Conservation (phyloP, 495 filamentous ascomycete genomes). For the Lindgomyces ingoldianus region DNA sequence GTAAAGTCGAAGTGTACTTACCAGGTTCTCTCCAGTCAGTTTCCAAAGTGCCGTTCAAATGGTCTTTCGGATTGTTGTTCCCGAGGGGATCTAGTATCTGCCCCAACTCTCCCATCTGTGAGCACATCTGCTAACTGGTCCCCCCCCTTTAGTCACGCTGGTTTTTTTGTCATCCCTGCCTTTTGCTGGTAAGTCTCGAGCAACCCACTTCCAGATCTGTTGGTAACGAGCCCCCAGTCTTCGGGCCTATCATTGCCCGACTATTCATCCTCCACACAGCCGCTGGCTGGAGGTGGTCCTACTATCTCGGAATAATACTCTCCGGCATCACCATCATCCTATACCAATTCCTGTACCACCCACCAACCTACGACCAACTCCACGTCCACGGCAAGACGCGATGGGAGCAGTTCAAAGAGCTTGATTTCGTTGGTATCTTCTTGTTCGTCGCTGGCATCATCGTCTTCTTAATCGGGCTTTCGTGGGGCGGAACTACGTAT, state of each 20-base stretch:
- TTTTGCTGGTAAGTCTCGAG: constrained; percentile 31
- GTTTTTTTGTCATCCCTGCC: constrained; percentile 36
- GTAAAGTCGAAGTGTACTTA: no score
- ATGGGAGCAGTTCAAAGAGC: constrained; percentile 42
- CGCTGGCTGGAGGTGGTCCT: constrained; percentile 58
- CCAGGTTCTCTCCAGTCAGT: no score
- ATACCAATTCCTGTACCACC: constrained; percentile 42
- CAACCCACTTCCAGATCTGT: neutral
- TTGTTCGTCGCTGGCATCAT: constrained; percentile 42
- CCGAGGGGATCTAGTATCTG: no score
- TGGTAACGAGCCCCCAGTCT: constrained; percentile 19
- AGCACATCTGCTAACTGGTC: no score
- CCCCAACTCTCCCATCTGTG: no score
- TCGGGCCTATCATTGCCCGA: constrained; percentile 42
- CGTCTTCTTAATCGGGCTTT: constrained; percentile 44
- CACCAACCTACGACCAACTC: constrained; percentile 39
- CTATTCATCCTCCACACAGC: constrained; percentile 36
- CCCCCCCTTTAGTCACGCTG: constrained; percentile 22
- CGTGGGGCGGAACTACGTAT: constrained; percentile 54
- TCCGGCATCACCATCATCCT: constrained; percentile 40
- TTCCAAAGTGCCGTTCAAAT: no score
- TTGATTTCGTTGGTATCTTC: constrained; percentile 46
- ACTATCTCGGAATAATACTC: constrained; percentile 76
- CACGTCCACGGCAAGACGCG: constrained; percentile 38
- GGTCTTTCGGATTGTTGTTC: no score